Base-by-base conservation (phyloP, 345 rosid genomes). In the Dimocarpus longan region DNA sequence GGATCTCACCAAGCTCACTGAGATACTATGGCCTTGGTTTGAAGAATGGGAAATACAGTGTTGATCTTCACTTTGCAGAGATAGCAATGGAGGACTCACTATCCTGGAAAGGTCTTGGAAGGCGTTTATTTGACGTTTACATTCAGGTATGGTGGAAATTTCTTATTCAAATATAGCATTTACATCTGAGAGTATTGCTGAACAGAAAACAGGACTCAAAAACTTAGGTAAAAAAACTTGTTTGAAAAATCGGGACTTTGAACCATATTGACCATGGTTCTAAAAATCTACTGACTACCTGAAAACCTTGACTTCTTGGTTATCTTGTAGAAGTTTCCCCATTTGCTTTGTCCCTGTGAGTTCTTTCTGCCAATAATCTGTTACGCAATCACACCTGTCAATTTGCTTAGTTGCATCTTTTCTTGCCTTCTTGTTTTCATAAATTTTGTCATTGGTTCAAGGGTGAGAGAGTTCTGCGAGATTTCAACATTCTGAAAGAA, bases 61-160 rank as follows among this genome's bases (percentile, higher is more conserved):
- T 89, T 28, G 79, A 84, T 80, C 89, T 89, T 78, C 90, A 86
- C 64, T 89, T 89, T 79, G 89, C 90, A 7, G 92, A 89, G 84
- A 89, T 86, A 18, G 64, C 9, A 76, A 86, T 89, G 88, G 90
- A 83, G 21, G 90, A 87, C 66, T 74, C 79, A 3, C 40, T 5
- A 10, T 84, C 92, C 11, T 89, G 90, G 92, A 86, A 86, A 82
- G 87, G 87, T 48, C 90, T 89, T 16, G 90, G 92, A 3, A 77
- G 86, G 77, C 92, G 92, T 70, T 15, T 86, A 26, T 89, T 87
- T 37, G 89, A 89, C 32, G 82, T 89, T 50, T 87, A 87, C 79
- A 80, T 87, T 76, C 90, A 89, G 90, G 90, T 87, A 82, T 28
- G 43, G 22, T 18, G 26, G 5, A 65, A 46, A 65, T 24, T n/a